These are phyloP conservation scores for Fusarium anthophilum DNA, from an alignment of 2,329 filamentous ascomycete species.

Conservation along the genomic window DNA sequence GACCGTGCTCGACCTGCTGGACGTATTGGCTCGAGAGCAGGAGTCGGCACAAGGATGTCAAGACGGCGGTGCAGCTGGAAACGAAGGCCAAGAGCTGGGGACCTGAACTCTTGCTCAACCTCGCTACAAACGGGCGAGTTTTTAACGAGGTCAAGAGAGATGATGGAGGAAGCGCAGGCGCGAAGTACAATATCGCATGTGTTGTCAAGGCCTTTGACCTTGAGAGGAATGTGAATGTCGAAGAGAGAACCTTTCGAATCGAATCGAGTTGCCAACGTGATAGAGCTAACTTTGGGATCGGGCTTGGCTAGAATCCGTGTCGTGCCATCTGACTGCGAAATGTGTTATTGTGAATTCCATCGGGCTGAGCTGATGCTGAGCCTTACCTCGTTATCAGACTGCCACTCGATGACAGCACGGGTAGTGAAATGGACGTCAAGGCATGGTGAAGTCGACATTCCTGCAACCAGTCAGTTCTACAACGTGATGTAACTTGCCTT, in stretches of 20 bases:
- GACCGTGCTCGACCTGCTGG: constrained; percentile 9
- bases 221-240: constrained; percentile 13
- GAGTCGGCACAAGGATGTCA: background rate
- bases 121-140: background rate
- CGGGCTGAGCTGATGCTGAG: background rate
- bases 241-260: background rate
- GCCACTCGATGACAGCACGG: constrained; percentile 11
- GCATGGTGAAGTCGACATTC: constrained; percentile 11
- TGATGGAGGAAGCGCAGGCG: constrained; percentile 6
- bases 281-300: constrained; percentile 3
- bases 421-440: constrained; percentile 10
- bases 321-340: background rate
- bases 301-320: background rate
- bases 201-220: constrained; percentile 15
- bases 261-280: background rate
- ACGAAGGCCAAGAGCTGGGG: background rate
- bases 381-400: background rate
- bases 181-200: background rate
- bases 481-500: background rate
- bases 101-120: constrained; percentile 8
- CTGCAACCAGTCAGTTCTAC: constrained; percentile 3
- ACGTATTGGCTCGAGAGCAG: constrained; percentile 4
- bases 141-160: background rate
- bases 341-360: background rate
- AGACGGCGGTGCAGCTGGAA: background rate